Percentiles rank a stretch among this genome's conserved stretches.
Evolutionary conservation across 495 filamentous ascomycete genomes (phyloP).

Genomic region (Saxophila tyrrhenica): DNA sequence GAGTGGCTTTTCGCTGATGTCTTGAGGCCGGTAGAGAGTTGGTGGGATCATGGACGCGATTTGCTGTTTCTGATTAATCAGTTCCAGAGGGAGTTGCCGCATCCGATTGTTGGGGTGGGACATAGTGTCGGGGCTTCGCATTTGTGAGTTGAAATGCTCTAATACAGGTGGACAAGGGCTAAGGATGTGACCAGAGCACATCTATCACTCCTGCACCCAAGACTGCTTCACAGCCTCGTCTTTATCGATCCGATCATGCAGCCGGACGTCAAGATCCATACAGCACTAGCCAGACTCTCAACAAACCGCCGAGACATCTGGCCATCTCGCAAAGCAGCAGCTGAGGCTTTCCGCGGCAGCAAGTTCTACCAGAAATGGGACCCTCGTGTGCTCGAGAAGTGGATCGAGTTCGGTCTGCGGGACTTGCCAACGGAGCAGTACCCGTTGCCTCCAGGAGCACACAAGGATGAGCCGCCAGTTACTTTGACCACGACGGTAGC

Average conservation of each 20-base stretch:
- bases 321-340: constrained; percentile 30
- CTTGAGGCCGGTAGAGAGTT: constrained; percentile 34
- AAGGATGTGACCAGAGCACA: constrained; percentile 13
- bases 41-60: constrained; percentile 81
- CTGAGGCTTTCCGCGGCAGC: constrained; percentile 23
- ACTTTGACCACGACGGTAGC: constrained; percentile 30
- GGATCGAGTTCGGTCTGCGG: constrained; percentile 31
- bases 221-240: constrained; percentile 63
- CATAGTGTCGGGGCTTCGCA: constrained; percentile 67
- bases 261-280: constrained; percentile 14
- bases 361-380: constrained; percentile 36
- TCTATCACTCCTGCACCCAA: constrained; percentile 67
- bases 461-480: constrained; percentile 11
- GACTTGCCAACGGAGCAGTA: constrained; percentile 29
- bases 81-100: constrained; percentile 71
- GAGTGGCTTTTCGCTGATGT: not conserved
- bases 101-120: constrained; percentile 75
- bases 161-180: constrained; percentile 2
- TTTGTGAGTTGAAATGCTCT: constrained; percentile 40
- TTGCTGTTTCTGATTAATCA: constrained; percentile 73
- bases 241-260: constrained; percentile 75
- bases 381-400: constrained; percentile 28
- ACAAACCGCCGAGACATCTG: constrained; percentile 27
- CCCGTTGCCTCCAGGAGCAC: not conserved
- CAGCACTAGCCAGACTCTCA: constrained; percentile 21